These are phyloP conservation scores for Lindgomyces ingoldianus DNA, from an alignment of 495 filamentous ascomycete species.

Conservation along the genomic window DNA sequence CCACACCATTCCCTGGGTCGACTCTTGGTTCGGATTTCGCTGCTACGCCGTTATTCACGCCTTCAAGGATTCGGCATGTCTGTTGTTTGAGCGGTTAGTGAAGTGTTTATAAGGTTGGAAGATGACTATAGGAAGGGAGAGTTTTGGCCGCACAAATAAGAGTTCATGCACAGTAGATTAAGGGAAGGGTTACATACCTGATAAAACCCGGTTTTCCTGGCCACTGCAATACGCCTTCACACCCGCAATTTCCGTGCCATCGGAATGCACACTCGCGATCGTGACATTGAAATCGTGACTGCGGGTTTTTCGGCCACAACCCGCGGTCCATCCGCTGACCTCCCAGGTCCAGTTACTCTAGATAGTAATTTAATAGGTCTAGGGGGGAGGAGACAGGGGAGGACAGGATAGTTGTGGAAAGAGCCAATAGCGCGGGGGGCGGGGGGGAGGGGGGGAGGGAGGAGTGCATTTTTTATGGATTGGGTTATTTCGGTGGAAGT, in stretches of 20 bases:
- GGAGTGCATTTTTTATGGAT: no score
- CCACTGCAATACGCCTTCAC: slow-evolving; percentile 12
- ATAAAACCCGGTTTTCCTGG: not conserved
- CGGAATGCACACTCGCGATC: not conserved
- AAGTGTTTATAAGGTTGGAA: no score
- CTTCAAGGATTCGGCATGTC: slow-evolving; percentile 4
- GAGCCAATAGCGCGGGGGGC: no score
- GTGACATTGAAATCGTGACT: slow-evolving; percentile 15
- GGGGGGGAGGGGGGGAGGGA: no score
- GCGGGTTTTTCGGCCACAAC: slow-evolving; percentile 1
- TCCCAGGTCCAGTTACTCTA: slow-evolving; percentile 12
- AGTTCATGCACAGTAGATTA: no score
- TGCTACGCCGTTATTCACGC: slow-evolving; percentile 13
- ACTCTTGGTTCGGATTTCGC: not conserved
- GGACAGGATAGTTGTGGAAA: not conserved
- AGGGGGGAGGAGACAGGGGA: not conserved
- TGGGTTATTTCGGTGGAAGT: no score
- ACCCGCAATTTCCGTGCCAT: not conserved
- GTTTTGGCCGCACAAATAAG: no score
- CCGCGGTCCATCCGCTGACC: slow-evolving; percentile 1
- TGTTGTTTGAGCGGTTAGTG: not conserved
- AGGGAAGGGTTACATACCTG: no score
- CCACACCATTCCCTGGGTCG: not conserved
- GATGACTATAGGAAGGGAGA: no score
- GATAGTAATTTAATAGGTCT: not conserved